phyloP scores from a whole-genome alignment of 2,329 filamentous ascomycete genomes.

The Hypomyces perniciosus region DNA sequence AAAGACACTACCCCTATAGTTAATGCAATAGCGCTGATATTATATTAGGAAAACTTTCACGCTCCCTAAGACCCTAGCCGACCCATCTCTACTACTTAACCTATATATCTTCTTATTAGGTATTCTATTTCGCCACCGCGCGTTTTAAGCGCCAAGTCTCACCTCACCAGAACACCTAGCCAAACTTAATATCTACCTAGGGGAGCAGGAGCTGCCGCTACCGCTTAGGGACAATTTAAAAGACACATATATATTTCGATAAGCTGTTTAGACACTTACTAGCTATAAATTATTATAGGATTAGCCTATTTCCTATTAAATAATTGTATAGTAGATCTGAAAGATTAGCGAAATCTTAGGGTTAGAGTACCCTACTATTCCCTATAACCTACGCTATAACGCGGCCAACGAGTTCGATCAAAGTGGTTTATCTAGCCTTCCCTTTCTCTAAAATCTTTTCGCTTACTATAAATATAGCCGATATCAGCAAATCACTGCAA shows the following conservation, averaged over 20 bases:
- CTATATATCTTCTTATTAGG: slow-evolving; percentile 28
- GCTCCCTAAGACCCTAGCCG: slow-evolving; percentile 30
- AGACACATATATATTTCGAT: slow-evolving; percentile 3
- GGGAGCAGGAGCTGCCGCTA: slow-evolving; percentile 17
- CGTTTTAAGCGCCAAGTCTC: slow-evolving; percentile 20
- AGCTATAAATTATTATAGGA: slow-evolving; percentile 14
- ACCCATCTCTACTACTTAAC: slow-evolving; percentile 30
- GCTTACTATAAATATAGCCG: too few relatives aligned
- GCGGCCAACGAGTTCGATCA: slow-evolving; percentile 6
- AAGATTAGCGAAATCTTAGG: slow-evolving; percentile 2
- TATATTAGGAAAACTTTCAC: slow-evolving; percentile 26
- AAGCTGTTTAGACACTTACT: slow-evolving; percentile 3
- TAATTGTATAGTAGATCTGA: slow-evolving; percentile 13
- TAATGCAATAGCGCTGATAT: not conserved
- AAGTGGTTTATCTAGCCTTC: not conserved
- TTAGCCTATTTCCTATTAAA: slow-evolving; percentile 10
- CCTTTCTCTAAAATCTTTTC: too few relatives aligned
- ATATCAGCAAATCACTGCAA: too few relatives aligned
- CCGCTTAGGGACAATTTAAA: slow-evolving; percentile 1
- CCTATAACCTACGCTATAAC: slow-evolving; percentile 11
- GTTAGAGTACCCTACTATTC: slow-evolving; percentile 4
- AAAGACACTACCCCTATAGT: slow-evolving; percentile 6
- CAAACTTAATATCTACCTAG: slow-evolving; percentile 21
- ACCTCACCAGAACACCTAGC: slow-evolving; percentile 17
- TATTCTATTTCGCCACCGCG: slow-evolving; percentile 22